Conservation (phyloP, 768 basidiomycete genomes). For the Tylopilus sp. region DNA sequence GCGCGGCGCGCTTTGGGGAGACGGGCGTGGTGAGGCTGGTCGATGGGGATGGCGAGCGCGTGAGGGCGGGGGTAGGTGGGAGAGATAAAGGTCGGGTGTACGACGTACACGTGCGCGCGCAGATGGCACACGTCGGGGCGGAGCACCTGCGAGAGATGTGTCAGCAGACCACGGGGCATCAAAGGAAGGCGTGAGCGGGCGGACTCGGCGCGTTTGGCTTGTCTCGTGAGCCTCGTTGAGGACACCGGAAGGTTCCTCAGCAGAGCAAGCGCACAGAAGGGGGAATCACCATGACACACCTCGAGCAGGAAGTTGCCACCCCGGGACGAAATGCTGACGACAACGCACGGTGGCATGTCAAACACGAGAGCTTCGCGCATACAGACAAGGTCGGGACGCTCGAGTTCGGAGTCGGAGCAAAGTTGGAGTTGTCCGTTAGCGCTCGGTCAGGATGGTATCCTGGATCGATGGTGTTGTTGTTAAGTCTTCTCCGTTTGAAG, state of each 20-base stretch:
- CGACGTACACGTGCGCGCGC: conserved; percentile 37
- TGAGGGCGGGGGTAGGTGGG: conserved; percentile 37
- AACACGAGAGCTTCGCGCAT: conserved; percentile 23
- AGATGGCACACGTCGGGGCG: conserved; percentile 34
- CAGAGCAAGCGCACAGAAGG: not conserved
- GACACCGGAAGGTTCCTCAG: not conserved
- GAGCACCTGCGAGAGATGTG: conserved; percentile 25
- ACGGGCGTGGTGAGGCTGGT: conserved; percentile 27
- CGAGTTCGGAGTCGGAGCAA: not conserved
- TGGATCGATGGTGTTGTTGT: conserved; percentile 16
- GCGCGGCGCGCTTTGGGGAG: conserved; percentile 29
- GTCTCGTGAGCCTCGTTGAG: not conserved
- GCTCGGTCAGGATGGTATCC: conserved; percentile 14
- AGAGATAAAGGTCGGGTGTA: conserved; percentile 29
- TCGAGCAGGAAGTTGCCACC: conserved; percentile 19
- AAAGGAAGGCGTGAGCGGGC: not conserved
- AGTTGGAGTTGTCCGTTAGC: conserved; percentile 20
- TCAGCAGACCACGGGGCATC: conserved; percentile 5
- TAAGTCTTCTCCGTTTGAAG: conserved; percentile 27
- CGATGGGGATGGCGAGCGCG: conserved; percentile 32
- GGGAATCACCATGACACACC: conserved; percentile 9
- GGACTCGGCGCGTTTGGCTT: too few species aligned
- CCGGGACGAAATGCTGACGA: conserved; percentile 18
- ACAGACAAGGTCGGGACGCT: not conserved
- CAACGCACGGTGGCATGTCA: conserved; percentile 29